These are phyloP conservation scores for Lonicera japonica DNA, from an alignment of 129 eudicot genomes.

Conservation along the genomic window DNA sequence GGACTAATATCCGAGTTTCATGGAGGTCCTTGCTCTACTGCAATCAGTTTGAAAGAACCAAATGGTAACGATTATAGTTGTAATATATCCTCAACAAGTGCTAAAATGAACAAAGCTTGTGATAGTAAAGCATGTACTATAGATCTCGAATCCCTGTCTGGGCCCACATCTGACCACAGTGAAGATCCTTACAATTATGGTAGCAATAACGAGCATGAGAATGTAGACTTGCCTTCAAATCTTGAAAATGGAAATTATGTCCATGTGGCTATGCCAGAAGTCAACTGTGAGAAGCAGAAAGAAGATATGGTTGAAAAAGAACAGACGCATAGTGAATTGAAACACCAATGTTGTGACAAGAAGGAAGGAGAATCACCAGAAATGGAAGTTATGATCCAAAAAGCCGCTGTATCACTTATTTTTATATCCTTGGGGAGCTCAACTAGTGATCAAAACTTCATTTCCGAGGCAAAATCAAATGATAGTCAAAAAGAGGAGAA, in stretches of 20 bases:
- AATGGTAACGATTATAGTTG: background rate
- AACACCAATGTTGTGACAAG: too few relatives aligned
- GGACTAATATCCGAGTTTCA: conserved; percentile 6
- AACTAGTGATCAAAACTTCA: too few relatives aligned
- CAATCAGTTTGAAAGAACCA: conserved; percentile 15
- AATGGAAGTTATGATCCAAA: conserved; percentile 17
- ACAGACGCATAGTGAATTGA: too few relatives aligned
- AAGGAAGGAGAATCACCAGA: too few relatives aligned
- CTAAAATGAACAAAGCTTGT: background rate
- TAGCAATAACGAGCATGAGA: too few relatives aligned
- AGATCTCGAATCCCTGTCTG: conserved; percentile 38
- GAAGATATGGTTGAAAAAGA: too few relatives aligned
- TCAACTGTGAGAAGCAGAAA: too few relatives aligned
- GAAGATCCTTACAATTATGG: conserved; percentile 5
- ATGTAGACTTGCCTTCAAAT: too few relatives aligned
- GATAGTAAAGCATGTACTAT: conserved; percentile 17
- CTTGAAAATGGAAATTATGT: too few relatives aligned
- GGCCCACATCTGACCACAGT: conserved; percentile 25
- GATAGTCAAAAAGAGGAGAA: conserved; percentile 14
- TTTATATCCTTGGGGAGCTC: conserved; percentile 25
- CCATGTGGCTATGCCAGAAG: too few relatives aligned
- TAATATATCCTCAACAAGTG: background rate
- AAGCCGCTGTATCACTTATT: conserved; percentile 56
- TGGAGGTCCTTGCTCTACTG: conserved; percentile 10
- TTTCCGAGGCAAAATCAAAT: conserved; percentile 16